Evolutionary conservation across 2,329 filamentous ascomycete genomes (phyloP), one percentile per base, ranked within the genome.

Genomic region (Corniculantispora saksenae): DNA sequence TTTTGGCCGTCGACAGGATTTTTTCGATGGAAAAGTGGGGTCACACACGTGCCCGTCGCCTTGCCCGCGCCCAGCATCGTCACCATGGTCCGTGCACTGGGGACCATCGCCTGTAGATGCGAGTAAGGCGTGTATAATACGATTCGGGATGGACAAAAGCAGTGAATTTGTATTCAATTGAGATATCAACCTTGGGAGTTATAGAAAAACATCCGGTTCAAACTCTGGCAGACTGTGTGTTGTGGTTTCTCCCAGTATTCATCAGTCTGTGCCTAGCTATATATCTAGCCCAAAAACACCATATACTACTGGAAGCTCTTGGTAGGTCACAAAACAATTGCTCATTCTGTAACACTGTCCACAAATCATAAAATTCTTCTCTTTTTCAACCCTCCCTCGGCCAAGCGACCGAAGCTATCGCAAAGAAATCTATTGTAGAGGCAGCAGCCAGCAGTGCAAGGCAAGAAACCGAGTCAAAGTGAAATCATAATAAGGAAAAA

Each of bases 1-100:
- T 65, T 65, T 61, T 32, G 32, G 55, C 50, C 10, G 55, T 40
- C 32, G 40, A 64, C 50, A 35, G 43, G 69, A 68, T 67, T 68
- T 70, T 75, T 69, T 69, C n/a, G 3, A 10, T 23, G 54, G 45
- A 70, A 70, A 48, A 68, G 72, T 74, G 74, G 72, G 67, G 67
- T 59, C 25, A 43, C 63, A 68, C 74, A 76, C 73, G 74, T 76
- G 74, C 74, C 67, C 66, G 25, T 27, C 29, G 47, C 56, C 38
- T 45, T 47, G 58, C 9, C 29, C 35, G 58, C 58, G 32, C 27
- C 59, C 21, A 45, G 65, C 61, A 60, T 60, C 59, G 62, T 59
- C 62, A 43, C 23, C 9, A 12, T 63, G 59, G 64, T 48, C 59
- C 58, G 58, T 62, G 64, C 64, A 40, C 59, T 15, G 19, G 57